These are phyloP conservation scores for Sclerotinia trifoliorum DNA, from an alignment of 2,329 filamentous ascomycete genomes.

Conservation along the genomic window DNA sequence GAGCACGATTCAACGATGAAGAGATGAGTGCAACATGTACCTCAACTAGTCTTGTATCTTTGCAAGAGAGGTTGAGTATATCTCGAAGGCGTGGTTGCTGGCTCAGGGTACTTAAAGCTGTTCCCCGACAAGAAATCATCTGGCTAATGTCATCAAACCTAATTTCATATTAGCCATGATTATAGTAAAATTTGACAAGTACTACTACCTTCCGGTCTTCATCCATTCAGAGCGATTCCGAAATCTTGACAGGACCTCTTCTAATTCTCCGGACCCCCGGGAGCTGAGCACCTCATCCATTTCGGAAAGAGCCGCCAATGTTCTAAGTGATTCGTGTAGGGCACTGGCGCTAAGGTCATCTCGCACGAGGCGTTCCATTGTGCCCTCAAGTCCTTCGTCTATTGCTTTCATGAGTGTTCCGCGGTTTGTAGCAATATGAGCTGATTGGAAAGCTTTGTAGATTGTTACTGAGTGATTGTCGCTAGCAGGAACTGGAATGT, in stretches of 20 bases:
- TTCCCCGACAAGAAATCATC: slow-evolving; percentile 79
- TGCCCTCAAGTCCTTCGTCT: slow-evolving; percentile 60
- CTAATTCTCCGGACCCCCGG: slow-evolving; percentile 57
- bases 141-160: slow-evolving; percentile 76
- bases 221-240: slow-evolving; percentile 72
- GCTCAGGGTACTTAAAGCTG: slow-evolving; percentile 75
- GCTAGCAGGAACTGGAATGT: slow-evolving; percentile 70
- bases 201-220: slow-evolving; percentile 70
- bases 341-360: slow-evolving; percentile 51
- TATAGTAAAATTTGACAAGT: not conserved
- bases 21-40: slow-evolving; percentile 74
- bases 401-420: slow-evolving; percentile 55
- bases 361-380: slow-evolving; percentile 56
- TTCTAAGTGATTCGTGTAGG: slow-evolving; percentile 56
- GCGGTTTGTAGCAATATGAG: slow-evolving; percentile 65
- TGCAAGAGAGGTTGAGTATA: slow-evolving; percentile 58
- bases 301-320: slow-evolving; percentile 74
- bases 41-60: slow-evolving; percentile 68
- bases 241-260: slow-evolving; percentile 62
- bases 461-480: slow-evolving; percentile 65
- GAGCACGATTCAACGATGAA: slow-evolving; percentile 72
- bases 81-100: slow-evolving; percentile 64
- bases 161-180: slow-evolving; percentile 7
- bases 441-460: slow-evolving; percentile 77
- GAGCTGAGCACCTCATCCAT: slow-evolving; percentile 73